phyloP scores from a whole-genome alignment of 441 rosid species.

The Manihot esculenta region DNA sequence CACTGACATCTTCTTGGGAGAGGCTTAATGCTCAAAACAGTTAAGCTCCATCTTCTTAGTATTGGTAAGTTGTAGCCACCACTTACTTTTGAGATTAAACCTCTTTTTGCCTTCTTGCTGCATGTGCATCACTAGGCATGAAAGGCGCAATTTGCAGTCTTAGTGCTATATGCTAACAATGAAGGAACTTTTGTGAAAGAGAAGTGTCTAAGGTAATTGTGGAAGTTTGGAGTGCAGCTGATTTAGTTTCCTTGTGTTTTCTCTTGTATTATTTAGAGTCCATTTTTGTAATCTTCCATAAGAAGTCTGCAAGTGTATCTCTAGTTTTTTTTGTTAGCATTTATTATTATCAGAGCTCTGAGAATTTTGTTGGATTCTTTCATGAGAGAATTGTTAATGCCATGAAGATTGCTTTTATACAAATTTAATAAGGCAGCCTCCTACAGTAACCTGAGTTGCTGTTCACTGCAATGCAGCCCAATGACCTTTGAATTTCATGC shows the following conservation, averaged over 20 bases:
- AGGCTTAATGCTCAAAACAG: constrained; percentile 11
- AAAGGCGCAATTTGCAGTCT: not conserved
- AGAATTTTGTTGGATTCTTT: not conserved
- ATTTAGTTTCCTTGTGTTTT: not conserved
- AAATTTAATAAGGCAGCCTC: not conserved
- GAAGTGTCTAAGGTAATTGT: not conserved
- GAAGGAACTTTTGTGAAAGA: not conserved
- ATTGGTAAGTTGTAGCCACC: constrained; percentile 18
- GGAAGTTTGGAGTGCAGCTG: not conserved
- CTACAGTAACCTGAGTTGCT: not conserved
- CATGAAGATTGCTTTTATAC: not conserved
- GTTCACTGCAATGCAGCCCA: not conserved
- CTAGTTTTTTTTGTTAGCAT: not conserved
- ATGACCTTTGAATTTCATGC: not conserved
- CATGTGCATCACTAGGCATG: not conserved
- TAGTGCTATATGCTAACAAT: not conserved
- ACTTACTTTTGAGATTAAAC: not conserved
- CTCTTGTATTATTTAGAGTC: not conserved
- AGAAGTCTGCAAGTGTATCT: not conserved
- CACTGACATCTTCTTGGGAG: constrained; percentile 22
- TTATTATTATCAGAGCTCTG: not conserved
- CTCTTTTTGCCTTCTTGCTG: not conserved
- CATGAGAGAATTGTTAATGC: not conserved
- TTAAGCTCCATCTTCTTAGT: constrained; percentile 10
- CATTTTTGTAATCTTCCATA: not conserved